Conservation (phyloP, 2,329 filamentous ascomycete genomes). For the Penicillium sp. region DNA sequence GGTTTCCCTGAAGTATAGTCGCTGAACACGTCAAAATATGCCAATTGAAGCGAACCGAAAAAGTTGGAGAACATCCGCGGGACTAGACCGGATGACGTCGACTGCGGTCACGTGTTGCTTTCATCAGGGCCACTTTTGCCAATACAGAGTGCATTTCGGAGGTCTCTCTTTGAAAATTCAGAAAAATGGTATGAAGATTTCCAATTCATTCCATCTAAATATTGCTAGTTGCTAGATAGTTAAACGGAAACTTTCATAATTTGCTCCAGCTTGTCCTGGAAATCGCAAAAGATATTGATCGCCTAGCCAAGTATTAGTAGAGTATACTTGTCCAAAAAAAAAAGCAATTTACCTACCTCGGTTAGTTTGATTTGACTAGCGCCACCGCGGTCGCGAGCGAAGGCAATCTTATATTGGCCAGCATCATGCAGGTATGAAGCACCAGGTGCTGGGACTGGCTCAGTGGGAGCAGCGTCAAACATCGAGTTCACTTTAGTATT, state of each 20-base stretch:
- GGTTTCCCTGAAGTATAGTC: not conserved
- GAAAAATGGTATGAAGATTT: not conserved
- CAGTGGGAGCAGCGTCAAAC: constrained; percentile 21
- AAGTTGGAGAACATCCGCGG: constrained; percentile 15
- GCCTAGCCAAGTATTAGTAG: constrained; percentile 32
- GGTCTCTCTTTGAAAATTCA: not conserved
- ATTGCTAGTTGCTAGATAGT: not conserved
- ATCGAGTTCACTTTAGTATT: constrained; percentile 32
- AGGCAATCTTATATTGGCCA: constrained; percentile 51
- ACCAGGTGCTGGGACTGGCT: constrained; percentile 10
- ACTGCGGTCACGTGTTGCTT: constrained; percentile 18
- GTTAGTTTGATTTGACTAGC: constrained; percentile 51
- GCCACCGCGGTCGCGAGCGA: constrained; percentile 44
- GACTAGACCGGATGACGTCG: constrained; percentile 22
- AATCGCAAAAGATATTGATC: constrained; percentile 58
- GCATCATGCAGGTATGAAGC: constrained; percentile 42
- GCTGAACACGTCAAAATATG: constrained; percentile 6
- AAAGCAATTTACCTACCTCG: constrained; percentile 31
- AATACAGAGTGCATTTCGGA: not conserved
- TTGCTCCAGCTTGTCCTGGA: constrained; percentile 53
- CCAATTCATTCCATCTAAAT: not conserved
- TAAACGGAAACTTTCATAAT: constrained; percentile 15
- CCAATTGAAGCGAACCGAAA: constrained; percentile 12
- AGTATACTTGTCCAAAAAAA: not conserved
- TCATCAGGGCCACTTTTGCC: not conserved